Evolutionary conservation across 2,329 filamentous ascomycete species (phyloP), one percentile per base, ranked within the genome.

Genomic region (Didymella keratinophila): DNA sequence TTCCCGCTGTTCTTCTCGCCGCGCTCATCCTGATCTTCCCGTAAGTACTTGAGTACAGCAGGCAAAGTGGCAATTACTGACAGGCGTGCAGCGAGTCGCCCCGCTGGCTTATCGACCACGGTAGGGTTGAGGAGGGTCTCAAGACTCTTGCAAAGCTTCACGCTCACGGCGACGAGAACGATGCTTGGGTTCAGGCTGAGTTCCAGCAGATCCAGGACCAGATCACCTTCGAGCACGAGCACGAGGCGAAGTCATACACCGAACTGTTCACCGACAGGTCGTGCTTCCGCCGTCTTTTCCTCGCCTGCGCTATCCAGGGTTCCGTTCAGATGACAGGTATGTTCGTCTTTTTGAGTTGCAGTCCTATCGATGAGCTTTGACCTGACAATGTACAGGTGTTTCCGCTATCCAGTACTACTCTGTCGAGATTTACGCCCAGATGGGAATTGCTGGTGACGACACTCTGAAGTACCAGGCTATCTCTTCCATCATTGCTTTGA

Each of bases 391-490:
- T n/a, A n/a, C n/a, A n/a, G 90, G 90, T 63, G 77, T 77, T 20
- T 73, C 68, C 4, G 75, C 76, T 0, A 92, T 92, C 63, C 89
- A 93, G 71, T 93, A 92, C 76, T 92, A 89, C 76, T 88, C 86
- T 0, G 84, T 89, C 18, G 75, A 71, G 2, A 91, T 91, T 64
- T 92, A 89, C 75, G 78, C 76, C 1, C 84, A 90, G 71, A 90
- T 91, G 64, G 89, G 89, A 27, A 92, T 93, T 64, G 73, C 77
- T 0, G 83, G 84, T 21, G 80, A 86, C 50, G 83, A 89, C 27
- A 87, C 90, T 0, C 82, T 93, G 39, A 86, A 88, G 63, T 92
- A 92, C 73, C 90, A 93, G 73, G 89, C 88, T 53, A 92, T 92
- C 69, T 90, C 88, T 60, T 88, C 84, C 1, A 82, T 91, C 59